Evolutionary conservation across 1,284 basidiomycete species (phyloP).

Genomic region (Sanghuangporus sanghuang): DNA sequence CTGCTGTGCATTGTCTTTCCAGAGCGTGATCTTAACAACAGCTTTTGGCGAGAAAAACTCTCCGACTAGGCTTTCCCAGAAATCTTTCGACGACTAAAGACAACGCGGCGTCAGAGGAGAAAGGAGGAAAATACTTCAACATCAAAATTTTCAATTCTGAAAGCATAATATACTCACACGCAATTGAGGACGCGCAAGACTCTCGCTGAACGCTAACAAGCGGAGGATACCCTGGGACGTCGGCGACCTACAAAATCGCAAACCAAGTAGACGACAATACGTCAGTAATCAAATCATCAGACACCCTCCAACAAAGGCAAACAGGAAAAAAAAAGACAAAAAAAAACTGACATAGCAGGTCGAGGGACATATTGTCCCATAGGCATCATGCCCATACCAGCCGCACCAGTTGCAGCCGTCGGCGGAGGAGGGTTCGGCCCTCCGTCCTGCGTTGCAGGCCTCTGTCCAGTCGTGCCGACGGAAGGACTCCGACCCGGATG

Average conservation of each 20-base stretch:
- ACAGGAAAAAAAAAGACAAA: background rate
- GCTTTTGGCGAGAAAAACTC: constrained; percentile 64
- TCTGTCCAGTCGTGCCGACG: constrained; percentile 6
- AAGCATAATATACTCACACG: background rate
- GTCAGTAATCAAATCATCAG: background rate
- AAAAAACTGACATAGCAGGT: constrained; percentile 1
- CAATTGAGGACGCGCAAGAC: constrained; percentile 9
- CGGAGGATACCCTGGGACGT: background rate
- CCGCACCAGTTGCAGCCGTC: no score
- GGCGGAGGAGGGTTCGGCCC: constrained; percentile 2
- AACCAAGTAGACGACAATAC: background rate
- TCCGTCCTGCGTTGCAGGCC: constrained; percentile 8
- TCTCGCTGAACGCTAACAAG: constrained; percentile 11
- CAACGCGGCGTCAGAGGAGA: no score
- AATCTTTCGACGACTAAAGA: constrained; percentile 24
- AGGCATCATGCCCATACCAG: background rate
- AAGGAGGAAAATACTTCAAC: background rate
- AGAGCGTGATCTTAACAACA: constrained; percentile 67
- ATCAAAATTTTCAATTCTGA: background rate
- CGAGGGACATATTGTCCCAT: background rate
- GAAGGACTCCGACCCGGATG: constrained; percentile 6
- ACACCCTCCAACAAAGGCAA: background rate
- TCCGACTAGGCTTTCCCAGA: constrained; percentile 57
- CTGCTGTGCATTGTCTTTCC: constrained; percentile 70
- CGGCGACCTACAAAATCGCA: background rate